Conservation (phyloP, 192 early-diverging fungal genomes). For the Coemansia sp. region DNA sequence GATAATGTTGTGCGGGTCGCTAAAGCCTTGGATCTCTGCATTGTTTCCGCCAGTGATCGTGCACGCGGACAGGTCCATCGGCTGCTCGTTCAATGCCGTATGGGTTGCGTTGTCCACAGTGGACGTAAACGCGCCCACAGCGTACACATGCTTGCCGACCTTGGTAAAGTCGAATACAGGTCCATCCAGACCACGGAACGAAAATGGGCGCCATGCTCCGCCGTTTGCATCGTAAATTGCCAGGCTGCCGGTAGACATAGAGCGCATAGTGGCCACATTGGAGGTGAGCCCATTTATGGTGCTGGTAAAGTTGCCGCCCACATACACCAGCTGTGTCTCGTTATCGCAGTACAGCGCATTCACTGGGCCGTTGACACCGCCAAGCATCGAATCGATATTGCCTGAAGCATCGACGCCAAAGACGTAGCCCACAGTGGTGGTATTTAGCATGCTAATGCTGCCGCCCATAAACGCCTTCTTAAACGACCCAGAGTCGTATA, state of each 20-base stretch:
- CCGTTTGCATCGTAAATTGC: constrained; percentile 27
- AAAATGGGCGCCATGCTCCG: constrained; percentile 55
- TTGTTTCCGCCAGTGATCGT: constrained; percentile 57
- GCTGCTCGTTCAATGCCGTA: constrained; percentile 50
- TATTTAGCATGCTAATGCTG: constrained; percentile 32
- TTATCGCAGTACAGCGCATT: constrained; percentile 50
- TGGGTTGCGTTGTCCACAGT: constrained; percentile 64
- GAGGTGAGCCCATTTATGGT: constrained; percentile 19
- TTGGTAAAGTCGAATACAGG: constrained; percentile 60
- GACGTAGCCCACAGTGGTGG: constrained; percentile 32
- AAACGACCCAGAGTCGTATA: constrained; percentile 34
- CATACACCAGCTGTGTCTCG: constrained; percentile 37
- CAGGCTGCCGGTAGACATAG: constrained; percentile 30
- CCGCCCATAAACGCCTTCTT: constrained; percentile 44
- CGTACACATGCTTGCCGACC: constrained; percentile 57
- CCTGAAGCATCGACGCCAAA: constrained; percentile 28
- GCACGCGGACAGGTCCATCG: constrained; percentile 49
- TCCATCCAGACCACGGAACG: constrained; percentile 70
- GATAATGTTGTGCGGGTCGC: constrained; percentile 53
- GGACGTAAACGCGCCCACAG: constrained; percentile 66
- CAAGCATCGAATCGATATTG: constrained; percentile 27
- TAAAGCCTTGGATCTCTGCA: constrained; percentile 31
- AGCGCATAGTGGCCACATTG: constrained; percentile 29
- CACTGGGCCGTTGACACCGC: constrained; percentile 48
- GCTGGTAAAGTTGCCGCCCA: constrained; percentile 53